phyloP scores from a whole-genome alignment of 1,284 basidiomycete species.

The Ustilago tritici region DNA sequence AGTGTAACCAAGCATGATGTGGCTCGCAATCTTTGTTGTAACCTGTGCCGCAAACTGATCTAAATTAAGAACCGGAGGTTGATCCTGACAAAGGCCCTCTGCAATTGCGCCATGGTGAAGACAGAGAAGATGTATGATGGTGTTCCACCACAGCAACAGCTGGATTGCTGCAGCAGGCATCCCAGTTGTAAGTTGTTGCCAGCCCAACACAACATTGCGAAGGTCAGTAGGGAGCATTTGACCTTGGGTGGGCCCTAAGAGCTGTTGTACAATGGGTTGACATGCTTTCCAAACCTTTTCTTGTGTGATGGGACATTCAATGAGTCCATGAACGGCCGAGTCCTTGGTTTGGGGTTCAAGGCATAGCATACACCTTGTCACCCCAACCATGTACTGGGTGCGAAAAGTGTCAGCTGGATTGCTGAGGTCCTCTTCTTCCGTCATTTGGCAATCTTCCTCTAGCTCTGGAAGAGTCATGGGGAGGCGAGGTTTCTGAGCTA shows the following conservation, averaged over 20 bases:
- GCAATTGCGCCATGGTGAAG: not conserved
- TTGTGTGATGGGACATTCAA: constrained; percentile 11
- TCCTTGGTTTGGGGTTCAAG: constrained; percentile 3
- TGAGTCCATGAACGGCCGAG: constrained; percentile 16
- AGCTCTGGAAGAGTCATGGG: not conserved
- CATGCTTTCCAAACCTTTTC: constrained; percentile 9
- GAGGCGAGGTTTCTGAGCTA: constrained; percentile 11
- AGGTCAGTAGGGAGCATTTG: not conserved
- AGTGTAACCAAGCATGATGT: constrained; percentile 7
- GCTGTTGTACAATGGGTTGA: constrained; percentile 1
- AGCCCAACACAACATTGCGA: not conserved
- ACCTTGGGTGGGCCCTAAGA: not conserved
- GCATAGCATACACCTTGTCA: constrained; percentile 16
- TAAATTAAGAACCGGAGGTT: not conserved
- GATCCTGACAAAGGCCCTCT: constrained; percentile 1
- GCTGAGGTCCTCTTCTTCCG: not conserved
- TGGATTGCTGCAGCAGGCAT: not conserved
- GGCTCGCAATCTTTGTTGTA: constrained; percentile 14
- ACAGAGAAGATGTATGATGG: constrained; percentile 4
- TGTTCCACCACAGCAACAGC: constrained; percentile 2
- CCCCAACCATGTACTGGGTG: constrained; percentile 3
- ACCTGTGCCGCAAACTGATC: constrained; percentile 7
- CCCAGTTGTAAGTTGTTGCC: not conserved
- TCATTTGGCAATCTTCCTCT: not conserved
- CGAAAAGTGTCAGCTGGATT: constrained; percentile 5